Evolutionary conservation across 768 basidiomycete species (phyloP).

Genomic region (Russula earlei): DNA sequence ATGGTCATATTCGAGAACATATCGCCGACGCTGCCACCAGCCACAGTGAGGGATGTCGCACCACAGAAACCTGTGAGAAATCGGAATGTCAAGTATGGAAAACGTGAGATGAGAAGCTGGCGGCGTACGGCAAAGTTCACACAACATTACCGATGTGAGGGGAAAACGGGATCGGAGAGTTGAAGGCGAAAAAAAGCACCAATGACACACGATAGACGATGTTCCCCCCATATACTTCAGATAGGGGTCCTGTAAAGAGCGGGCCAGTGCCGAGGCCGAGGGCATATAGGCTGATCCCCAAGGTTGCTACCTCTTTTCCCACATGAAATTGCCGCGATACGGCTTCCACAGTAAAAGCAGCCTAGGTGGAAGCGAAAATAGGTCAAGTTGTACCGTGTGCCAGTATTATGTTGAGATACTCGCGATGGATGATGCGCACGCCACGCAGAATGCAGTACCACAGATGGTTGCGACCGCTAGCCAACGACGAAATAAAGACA

Average conservation of each 20-base stretch:
- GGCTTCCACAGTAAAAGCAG: conserved; percentile 31
- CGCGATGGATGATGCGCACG: conserved; percentile 10
- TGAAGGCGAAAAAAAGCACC: conserved; percentile 47
- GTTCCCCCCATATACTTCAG: conserved; percentile 52
- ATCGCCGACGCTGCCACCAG: conserved; percentile 35
- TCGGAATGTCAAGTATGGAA: conserved; percentile 45
- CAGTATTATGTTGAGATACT: background rate
- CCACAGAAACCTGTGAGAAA: conserved; percentile 48
- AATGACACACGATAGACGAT: conserved; percentile 57
- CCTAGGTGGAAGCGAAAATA: conserved; percentile 16
- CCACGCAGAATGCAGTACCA: background rate
- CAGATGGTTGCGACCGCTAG: conserved; percentile 7
- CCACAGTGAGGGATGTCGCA: conserved; percentile 49
- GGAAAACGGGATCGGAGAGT: conserved; percentile 67
- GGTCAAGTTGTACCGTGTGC: background rate
- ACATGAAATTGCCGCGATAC: conserved; percentile 31
- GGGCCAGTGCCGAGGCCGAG: conserved; percentile 27
- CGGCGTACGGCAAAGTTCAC: background rate
- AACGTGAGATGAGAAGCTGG: background rate
- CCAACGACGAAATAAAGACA: conserved; percentile 10
- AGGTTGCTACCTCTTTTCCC: conserved; percentile 32
- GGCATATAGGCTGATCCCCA: conserved; percentile 34
- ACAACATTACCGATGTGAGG: conserved; percentile 43
- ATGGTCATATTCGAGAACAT: conserved; percentile 47
- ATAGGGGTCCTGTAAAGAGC: conserved; percentile 30